Evolutionary conservation across 2,329 filamentous ascomycete species (phyloP), one percentile per base, ranked within the genome.

Genomic region (Spiromastix sp.): DNA sequence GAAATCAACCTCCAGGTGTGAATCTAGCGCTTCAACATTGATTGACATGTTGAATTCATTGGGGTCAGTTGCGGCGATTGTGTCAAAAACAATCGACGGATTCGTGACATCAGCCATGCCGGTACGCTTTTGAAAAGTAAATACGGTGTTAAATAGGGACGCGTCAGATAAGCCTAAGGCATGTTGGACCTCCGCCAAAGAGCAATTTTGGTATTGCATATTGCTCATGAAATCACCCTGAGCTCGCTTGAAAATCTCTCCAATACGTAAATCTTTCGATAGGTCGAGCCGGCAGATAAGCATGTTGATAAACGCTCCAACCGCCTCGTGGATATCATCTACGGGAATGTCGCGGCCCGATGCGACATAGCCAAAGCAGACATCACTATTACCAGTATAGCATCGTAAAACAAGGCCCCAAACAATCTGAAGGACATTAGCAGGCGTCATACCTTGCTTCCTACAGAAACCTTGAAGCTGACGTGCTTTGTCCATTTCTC

Each of bases 341-440:
- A 64, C 50, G 10, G 55, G 48, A 9, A 56, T 51, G 27, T 63
- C 54, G 5, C 61, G 50, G 2, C 61, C 61, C 34, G 56, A 57
- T 13, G 61, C 52, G 2, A 56, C 61, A 31, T 58, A 56, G 12
- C 57, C 61, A 48, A 61, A 66, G 6, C 58, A 38, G 4, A 62
- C 53, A 36, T 63, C 58, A 32, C 60, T 49, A 8, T 52, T 55
- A 2, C 49, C 52, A 10, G 54, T 55, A 33, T 57, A 60, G 4
- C 46, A 48, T 6, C 54, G 49, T 2, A 61, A 40, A 4, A 62
- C 43, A 19, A 63, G 31, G 3, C 51, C 56, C 59, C 58, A 63
- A 12, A 60, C 57, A n/a, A 56, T 64, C 54, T 93, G 84, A 16
- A 75, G 69, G 0, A 82, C 45, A 1, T 79, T 70, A 5, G 48